Conservation (phyloP, 2,329 filamentous ascomycete genomes). For the Pseudocercospora ulei region DNA sequence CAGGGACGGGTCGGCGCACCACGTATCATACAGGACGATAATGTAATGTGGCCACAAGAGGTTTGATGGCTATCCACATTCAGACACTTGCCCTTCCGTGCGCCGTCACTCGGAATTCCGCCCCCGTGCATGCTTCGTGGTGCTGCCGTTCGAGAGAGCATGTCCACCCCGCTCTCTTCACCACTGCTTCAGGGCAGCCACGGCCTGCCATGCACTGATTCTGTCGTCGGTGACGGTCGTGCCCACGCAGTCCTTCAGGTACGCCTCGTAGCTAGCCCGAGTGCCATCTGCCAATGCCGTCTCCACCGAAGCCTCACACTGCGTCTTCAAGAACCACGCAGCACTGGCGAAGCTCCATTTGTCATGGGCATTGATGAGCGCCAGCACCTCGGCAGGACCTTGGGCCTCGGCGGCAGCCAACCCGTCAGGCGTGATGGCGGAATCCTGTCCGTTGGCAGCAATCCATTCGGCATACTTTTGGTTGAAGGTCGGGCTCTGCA, state of each 20-base stretch:
- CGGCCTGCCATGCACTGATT: conserved; percentile 44
- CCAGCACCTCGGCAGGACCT: conserved; percentile 42
- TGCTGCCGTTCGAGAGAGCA: too few relatives aligned
- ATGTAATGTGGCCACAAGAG: conserved; percentile 1
- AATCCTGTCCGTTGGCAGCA: conserved; percentile 29
- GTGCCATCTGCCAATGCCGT: conserved; percentile 41
- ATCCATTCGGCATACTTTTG: conserved; percentile 47
- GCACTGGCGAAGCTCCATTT: conserved; percentile 49
- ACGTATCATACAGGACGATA: too few relatives aligned
- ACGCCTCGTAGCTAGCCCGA: conserved; percentile 45
- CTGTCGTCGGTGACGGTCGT: conserved; percentile 43
- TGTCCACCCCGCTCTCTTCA: conserved; percentile 2
- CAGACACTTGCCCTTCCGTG: too few relatives aligned
- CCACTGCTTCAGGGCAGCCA: conserved; percentile 33
- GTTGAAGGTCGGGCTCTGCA: conserved; percentile 52
- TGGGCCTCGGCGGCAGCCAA: conserved; percentile 24
- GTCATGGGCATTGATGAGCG: conserved; percentile 42
- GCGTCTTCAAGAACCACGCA: conserved; percentile 51
- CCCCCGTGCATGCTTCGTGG: too few relatives aligned
- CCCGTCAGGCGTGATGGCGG: conserved; percentile 13
- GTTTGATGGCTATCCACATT: too few relatives aligned
- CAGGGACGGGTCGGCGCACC: too few relatives aligned
- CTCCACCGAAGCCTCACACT: conserved; percentile 44
- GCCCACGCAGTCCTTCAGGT: conserved; percentile 47
- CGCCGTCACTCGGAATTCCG: too few relatives aligned